Evolutionary conservation across 192 early-diverging fungal genomes (phyloP).

Genomic region (Gryganskiella cystojenkinii): DNA sequence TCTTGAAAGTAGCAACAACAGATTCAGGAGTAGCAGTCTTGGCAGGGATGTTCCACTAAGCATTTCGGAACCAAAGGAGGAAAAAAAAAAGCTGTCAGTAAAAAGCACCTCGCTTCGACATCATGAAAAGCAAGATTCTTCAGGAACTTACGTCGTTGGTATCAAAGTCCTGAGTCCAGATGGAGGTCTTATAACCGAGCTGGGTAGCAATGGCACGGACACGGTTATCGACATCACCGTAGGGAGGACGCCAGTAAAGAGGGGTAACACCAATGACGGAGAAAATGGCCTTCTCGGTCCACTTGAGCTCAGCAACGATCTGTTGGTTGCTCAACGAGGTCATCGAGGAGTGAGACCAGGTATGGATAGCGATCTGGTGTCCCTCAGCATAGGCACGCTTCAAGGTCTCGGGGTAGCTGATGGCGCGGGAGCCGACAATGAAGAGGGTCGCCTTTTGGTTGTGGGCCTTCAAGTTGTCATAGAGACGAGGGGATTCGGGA

Average conservation of each 20-base stretch:
- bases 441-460: slow-evolving; percentile 66
- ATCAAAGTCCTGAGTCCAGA: slow-evolving; percentile 63
- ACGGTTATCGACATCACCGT: slow-evolving; percentile 63
- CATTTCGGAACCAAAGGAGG: slow-evolving; percentile 21
- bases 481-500: slow-evolving; percentile 52
- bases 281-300: slow-evolving; percentile 70
- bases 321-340: slow-evolving; percentile 56
- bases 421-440: slow-evolving; percentile 60
- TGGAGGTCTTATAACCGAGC: slow-evolving; percentile 59
- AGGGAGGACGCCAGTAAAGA: slow-evolving; percentile 61
- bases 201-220: slow-evolving; percentile 61
- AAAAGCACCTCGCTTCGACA: too few species aligned
- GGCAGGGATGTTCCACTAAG: slow-evolving; percentile 46
- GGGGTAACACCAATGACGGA: slow-evolving; percentile 63
- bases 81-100: slow-evolving; percentile 6
- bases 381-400: slow-evolving; percentile 61
- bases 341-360: slow-evolving; percentile 71
- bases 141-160: slow-evolving; percentile 56
- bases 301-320: slow-evolving; percentile 74
- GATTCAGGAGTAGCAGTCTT: slow-evolving; percentile 25
- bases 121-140: neutral
- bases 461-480: slow-evolving; percentile 51
- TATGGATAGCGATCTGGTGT: slow-evolving; percentile 60
- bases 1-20: slow-evolving; percentile 46
- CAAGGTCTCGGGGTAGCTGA: slow-evolving; percentile 56